Conservation (phyloP, 2,329 filamentous ascomycete species). For the Penicillium hordei region DNA sequence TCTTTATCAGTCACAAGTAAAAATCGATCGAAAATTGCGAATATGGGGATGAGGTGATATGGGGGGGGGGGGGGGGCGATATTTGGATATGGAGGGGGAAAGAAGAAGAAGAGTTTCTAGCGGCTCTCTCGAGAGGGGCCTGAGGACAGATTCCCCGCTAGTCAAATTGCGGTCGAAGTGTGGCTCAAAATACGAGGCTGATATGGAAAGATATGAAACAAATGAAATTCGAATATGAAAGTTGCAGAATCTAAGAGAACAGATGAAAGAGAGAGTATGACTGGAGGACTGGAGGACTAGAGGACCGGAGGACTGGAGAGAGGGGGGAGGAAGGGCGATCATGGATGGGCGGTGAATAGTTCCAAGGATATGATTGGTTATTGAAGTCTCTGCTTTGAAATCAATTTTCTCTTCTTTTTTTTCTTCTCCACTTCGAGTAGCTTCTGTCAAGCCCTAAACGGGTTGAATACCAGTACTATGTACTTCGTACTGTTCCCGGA, state of each 20-base stretch:
- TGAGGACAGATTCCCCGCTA: constrained; percentile 15
- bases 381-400: constrained; percentile 5
- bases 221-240: not conserved
- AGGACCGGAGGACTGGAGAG: not conserved
- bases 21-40: not conserved
- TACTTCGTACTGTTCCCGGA: not conserved
- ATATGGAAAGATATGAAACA: not conserved
- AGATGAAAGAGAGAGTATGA: constrained; percentile 4
- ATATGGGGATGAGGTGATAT: not conserved
- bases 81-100: constrained; percentile 7
- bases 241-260: constrained; percentile 2
- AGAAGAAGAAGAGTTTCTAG: constrained; percentile 12
- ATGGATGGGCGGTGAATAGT: constrained; percentile 9
- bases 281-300: not conserved
- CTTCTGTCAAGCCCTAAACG: not conserved
- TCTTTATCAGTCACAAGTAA: not conserved
- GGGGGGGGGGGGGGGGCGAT: not conserved
- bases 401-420: not conserved
- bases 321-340: constrained; percentile 12
- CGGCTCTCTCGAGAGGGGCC: constrained; percentile 12
- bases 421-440: not conserved
- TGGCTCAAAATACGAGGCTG: constrained; percentile 10
- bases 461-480: not conserved
- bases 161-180: constrained; percentile 8
- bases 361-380: constrained; percentile 11